A percentile compares a stretch with the other conserved stretches of the same genome.
Evolutionary conservation across 225 moss, liverwort and hornwort genomes (phyloP).

Genomic region (Marchantia paleacea): DNA sequence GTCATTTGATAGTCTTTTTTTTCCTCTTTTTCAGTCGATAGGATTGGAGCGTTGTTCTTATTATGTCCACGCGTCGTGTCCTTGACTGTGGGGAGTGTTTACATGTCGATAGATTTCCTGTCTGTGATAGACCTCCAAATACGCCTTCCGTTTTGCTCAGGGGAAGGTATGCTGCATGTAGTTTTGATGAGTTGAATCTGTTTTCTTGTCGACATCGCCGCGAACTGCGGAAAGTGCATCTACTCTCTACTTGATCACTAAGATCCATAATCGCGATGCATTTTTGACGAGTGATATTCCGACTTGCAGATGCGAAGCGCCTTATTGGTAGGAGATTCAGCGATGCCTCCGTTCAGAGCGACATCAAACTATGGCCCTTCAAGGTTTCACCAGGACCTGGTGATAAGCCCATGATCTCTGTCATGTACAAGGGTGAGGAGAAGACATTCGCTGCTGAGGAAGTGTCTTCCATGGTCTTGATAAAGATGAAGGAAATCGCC

Average conservation of each 20-base stretch:
- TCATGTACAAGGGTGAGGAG: conserved; percentile 32
- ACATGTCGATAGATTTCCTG: too few species aligned
- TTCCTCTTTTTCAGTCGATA: neutral
- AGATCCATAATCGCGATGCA: too few species aligned
- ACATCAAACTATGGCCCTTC: conserved; percentile 35
- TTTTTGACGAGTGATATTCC: neutral
- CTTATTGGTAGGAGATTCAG: conserved; percentile 25
- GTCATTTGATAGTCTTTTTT: neutral
- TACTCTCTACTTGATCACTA: too few species aligned
- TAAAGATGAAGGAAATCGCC: conserved; percentile 31
- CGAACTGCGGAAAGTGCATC: too few species aligned
- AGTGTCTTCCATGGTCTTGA: conserved; percentile 27
- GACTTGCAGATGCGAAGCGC: conserved; percentile 16
- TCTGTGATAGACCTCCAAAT: too few species aligned
- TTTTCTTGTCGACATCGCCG: neutral
- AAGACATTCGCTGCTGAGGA: conserved; percentile 35
- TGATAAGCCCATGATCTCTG: conserved; percentile 35
- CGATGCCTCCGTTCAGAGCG: conserved; percentile 32
- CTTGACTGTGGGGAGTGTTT: too few species aligned
- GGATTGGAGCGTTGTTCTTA: too few species aligned
- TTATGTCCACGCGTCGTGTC: too few species aligned
- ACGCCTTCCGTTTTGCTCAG: too few species aligned
- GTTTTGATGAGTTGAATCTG: neutral
- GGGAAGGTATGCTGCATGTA: too few species aligned
- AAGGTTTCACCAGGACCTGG: conserved; percentile 31